Evolutionary conservation across 352 stramenopile species (phyloP), one percentile per base, ranked within the genome.

Genomic region (Phytopythium oedochilum): DNA sequence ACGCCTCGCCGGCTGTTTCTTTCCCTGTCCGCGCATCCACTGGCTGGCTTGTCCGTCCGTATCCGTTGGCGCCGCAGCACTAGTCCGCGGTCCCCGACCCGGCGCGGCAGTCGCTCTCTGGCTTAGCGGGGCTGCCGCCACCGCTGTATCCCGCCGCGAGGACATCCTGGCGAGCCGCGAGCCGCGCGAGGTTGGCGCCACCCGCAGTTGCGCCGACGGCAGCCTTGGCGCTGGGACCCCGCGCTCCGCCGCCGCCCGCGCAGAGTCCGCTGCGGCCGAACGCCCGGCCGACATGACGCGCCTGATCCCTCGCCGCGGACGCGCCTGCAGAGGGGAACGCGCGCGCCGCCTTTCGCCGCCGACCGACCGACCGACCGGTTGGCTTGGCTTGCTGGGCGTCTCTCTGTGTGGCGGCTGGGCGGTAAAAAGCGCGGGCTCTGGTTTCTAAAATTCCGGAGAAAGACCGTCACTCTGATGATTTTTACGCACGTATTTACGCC

Each of bases 1-100:
- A 25, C 55, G 67, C 23, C 61, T 63, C 32, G 67, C 34, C 22
- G 56, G 49, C 22, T 44, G 32, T 17, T 55, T 55, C 49, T 36
- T 57, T 25, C 36, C 25, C 31, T 31, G 39, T n/a, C 26, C 51
- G 39, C 25, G 20, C 51, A 20, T 22, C 45, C 45, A 52, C 45
- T 52, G 45, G n/a, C 45, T 52, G 10, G n/a, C 10, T 10, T 52
- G 45, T 8, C 0, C 14, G 28, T 52, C 45, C 18, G 5, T 10
- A 2, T 52, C 28, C 26, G 23, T 15, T 7, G 20, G 8, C 5
- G 18, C 17, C n/a, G 39, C 20, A 1, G 14, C 7, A 15, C 42
- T 32, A 5, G 25, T 11, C 8, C 23, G 38, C n/a, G 7, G 9
- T 44, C 38, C 38, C 15, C 38, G 38, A n/a, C 38, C 12, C 12